A percentile compares a stretch with the other conserved stretches of the same genome.
Evolutionary conservation across 2,329 filamentous ascomycete species (phyloP).

Genomic region (Clarireedia hainanense): DNA sequence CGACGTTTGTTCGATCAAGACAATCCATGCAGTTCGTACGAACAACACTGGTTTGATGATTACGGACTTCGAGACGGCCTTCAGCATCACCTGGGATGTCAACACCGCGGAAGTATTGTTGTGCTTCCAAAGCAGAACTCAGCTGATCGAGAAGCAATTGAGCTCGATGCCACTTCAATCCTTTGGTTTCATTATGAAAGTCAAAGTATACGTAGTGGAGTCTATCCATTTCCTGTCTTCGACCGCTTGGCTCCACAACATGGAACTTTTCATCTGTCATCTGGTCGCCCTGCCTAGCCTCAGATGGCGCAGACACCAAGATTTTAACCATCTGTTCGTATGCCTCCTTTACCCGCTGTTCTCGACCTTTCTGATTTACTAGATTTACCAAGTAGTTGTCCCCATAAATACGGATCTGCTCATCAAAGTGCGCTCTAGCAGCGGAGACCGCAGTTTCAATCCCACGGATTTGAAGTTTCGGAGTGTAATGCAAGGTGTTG

Average conservation of each 20-base stretch:
- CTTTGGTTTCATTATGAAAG: constrained; percentile 96
- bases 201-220: constrained; percentile 98
- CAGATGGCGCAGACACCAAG: constrained; percentile 60
- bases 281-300: constrained; percentile 57
- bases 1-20: constrained; percentile 92
- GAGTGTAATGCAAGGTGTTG: constrained; percentile 86
- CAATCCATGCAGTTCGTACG: constrained; percentile 99
- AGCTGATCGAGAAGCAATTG: constrained; percentile 79
- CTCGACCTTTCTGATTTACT: constrained; percentile 91
- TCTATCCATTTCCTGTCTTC: constrained; percentile 60
- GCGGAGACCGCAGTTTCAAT: constrained; percentile 74
- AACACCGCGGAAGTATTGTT: constrained; percentile 88
- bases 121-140: constrained; percentile 63
- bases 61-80: constrained; percentile 71
- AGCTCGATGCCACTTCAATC: constrained; percentile 85
- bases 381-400: constrained; percentile 97
- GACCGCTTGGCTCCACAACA: constrained; percentile 59
- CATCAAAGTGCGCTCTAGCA: constrained; percentile 79
- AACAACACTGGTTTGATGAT: constrained; percentile 80
- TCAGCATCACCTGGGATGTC: constrained; percentile 68
- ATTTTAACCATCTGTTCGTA: constrained; percentile 85
- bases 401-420: constrained; percentile 89
- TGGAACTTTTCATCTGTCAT: constrained; percentile 74
- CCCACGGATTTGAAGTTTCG: constrained; percentile 78
- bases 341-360: constrained; percentile 80